Base-by-base conservation (phyloP, 805 yeast genomes). In the Martiniozyma abietophila region DNA sequence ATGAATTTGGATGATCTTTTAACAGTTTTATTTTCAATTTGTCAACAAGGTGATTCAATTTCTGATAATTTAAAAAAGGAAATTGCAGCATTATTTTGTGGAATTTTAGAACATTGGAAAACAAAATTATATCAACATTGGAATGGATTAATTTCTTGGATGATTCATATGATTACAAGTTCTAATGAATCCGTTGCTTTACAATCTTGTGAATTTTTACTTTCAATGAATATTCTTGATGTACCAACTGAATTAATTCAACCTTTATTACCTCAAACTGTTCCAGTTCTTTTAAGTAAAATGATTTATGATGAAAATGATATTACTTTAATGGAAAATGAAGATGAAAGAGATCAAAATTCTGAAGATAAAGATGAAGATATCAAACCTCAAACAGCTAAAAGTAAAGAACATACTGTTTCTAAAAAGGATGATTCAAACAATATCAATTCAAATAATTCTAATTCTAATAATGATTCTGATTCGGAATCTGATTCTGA, bases 231-330 rank as follows among this genome's bases (percentile, higher is more conserved):
- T 0, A 78, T 85, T 3, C 65, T 74, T 23, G 67, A 66, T 20
- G 61, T 76, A 3, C 76, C 83, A 7, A 63, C 58, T n/a, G 67
- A 68, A 16, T 52, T 73, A 4, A 65, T 85, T 37, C 58, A 59
- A 37, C 77, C 80, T 2, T 73, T 72, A 44, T 62, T 92, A 28
- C 62, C 65, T 3, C 54, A 60, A 12, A 74, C 92, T 10, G 52
- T 89, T n/a, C 96, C 97, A 1, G 74, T 76, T 1, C 59, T 92
- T 20, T 61, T 92, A 30, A 66, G 71, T 28, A 78, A 80, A 41
- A 86, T 92, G 95, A 94, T 81, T 11, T 89, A 83, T 54, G 75
- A 88, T 6, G 94, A 84, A 42, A 80, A 76, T 54, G 94, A 85
- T 42, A 68, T 84, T 18, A 65, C 79, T 38, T 52, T 73, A 39